These are phyloP conservation scores for Epicoccum nigrum DNA, from an alignment of 2,329 filamentous ascomycete genomes.

Conservation along the genomic window DNA sequence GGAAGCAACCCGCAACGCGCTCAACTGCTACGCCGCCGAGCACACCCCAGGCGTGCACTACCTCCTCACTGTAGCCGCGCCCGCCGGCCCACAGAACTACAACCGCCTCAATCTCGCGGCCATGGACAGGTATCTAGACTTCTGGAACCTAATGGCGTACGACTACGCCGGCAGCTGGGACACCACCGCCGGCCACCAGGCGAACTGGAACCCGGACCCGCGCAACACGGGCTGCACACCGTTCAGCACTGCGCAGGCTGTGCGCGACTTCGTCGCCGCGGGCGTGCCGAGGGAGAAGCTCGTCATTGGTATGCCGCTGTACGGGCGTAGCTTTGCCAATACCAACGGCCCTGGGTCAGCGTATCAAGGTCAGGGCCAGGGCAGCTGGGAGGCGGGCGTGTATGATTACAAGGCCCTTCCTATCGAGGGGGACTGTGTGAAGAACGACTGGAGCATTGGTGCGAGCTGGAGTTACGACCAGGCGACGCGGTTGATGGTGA, in stretches of 20 bases:
- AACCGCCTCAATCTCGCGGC: slow-evolving; percentile 49
- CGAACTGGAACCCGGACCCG: slow-evolving; percentile 30
- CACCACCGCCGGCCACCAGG: slow-evolving; percentile 40
- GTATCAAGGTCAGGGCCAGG: slow-evolving; percentile 39
- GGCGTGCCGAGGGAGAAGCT: slow-evolving; percentile 45
- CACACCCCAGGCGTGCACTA: slow-evolving; percentile 51
- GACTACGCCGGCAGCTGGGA: slow-evolving; percentile 64
- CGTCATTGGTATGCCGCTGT: slow-evolving; percentile 47
- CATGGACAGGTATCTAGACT: slow-evolving; percentile 57
- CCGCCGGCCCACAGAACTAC: slow-evolving; percentile 54
- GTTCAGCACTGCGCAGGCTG: slow-evolving; percentile 41
- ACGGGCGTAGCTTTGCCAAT: slow-evolving; percentile 44
- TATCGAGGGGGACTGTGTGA: slow-evolving; percentile 29
- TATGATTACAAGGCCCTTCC: slow-evolving; percentile 48
- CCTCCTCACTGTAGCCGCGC: slow-evolving; percentile 55
- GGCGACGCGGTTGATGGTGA: slow-evolving; percentile 32
- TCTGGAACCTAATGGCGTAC: slow-evolving; percentile 79
- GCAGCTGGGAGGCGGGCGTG: slow-evolving; percentile 45
- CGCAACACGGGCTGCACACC: slow-evolving; percentile 30
- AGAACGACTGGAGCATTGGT: slow-evolving; percentile 27
- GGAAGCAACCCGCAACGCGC: slow-evolving; percentile 37
- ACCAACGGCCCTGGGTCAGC: slow-evolving; percentile 43
- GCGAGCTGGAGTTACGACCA: slow-evolving; percentile 45
- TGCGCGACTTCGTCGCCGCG: slow-evolving; percentile 39
- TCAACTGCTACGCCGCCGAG: slow-evolving; percentile 50